Evolutionary conservation across 768 basidiomycete genomes (phyloP).

Genomic region (Thelephora aurantiotincta): DNA sequence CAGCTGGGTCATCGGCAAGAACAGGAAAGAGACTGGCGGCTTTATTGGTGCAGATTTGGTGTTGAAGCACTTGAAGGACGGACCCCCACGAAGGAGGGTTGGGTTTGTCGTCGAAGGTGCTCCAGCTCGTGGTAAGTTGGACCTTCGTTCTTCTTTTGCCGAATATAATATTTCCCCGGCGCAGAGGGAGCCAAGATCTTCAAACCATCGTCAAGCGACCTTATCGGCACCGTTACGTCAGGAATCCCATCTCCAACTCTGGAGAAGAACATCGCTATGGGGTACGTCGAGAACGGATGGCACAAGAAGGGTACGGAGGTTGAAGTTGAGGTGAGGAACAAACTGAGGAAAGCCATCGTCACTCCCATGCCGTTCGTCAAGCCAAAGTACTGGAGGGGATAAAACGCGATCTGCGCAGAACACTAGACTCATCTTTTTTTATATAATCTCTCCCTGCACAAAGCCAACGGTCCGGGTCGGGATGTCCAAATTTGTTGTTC

Average conservation of each 20-base stretch:
- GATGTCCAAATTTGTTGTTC: too few relatives aligned
- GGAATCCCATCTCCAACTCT: conserved; percentile 92
- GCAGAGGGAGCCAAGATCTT: conserved; percentile 72
- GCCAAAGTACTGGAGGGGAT: conserved; percentile 69
- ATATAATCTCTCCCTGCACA: too few relatives aligned
- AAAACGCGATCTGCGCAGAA: not conserved
- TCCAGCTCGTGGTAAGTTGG: conserved; percentile 73
- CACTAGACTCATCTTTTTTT: not conserved
- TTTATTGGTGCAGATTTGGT: conserved; percentile 77
- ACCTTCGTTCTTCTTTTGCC: not conserved
- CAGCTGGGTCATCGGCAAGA: conserved; percentile 93
- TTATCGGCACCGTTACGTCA: conserved; percentile 70
- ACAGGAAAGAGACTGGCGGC: conserved; percentile 48
- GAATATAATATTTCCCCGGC: conserved; percentile 3
- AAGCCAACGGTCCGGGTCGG: too few relatives aligned
- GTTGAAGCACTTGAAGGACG: conserved; percentile 63
- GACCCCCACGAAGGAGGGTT: conserved; percentile 63
- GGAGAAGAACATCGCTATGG: conserved; percentile 92
- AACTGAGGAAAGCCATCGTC: conserved; percentile 58
- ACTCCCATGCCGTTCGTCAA: conserved; percentile 82
- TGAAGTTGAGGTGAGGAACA: conserved; percentile 73
- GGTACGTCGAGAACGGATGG: conserved; percentile 64
- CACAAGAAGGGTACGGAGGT: conserved; percentile 89
- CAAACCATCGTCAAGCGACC: conserved; percentile 34
- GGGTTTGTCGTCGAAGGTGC: conserved; percentile 74